These are phyloP conservation scores for Podospora tetraspora DNA, from an alignment of 495 filamentous ascomycete species.

Conservation along the genomic window DNA sequence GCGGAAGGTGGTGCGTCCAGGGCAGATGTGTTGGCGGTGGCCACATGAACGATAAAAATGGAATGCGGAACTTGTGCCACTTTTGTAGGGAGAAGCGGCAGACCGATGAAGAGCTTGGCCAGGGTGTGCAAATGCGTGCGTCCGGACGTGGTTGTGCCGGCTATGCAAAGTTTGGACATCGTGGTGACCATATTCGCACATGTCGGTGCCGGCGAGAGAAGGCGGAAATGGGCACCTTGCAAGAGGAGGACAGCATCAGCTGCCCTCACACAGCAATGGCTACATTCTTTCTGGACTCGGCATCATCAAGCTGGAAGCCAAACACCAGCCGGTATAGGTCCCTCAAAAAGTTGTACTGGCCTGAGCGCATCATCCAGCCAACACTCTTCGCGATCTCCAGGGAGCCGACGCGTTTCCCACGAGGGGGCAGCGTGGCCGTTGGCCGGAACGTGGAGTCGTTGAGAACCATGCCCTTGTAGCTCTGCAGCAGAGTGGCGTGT, in stretches of 20 bases:
- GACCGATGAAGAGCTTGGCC: neutral
- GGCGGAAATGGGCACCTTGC: neutral
- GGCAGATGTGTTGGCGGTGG: neutral
- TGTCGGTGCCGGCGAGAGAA: neutral
- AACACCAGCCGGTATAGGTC: slow-evolving; percentile 83
- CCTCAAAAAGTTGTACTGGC: slow-evolving; percentile 63
- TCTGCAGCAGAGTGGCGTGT: slow-evolving; percentile 64
- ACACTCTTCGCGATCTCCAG: slow-evolving; percentile 71
- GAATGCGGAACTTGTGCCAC: neutral
- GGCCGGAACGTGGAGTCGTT: slow-evolving; percentile 60
- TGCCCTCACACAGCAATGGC: slow-evolving; percentile 39
- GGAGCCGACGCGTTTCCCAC: slow-evolving; percentile 56
- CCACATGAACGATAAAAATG: neutral
- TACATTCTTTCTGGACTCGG: slow-evolving; percentile 48
- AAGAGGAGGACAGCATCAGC: neutral
- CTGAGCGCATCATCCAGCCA: slow-evolving; percentile 55
- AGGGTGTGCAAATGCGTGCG: neutral
- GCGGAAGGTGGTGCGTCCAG: neutral
- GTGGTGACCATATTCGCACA: neutral
- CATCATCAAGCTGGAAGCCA: slow-evolving; percentile 74
- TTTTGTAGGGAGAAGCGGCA: neutral
- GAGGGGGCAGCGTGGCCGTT: slow-evolving; percentile 46
- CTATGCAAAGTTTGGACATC: neutral
- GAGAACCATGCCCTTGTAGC: slow-evolving; percentile 71
- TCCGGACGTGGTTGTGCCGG: neutral